Conservation (phyloP, 2,329 filamentous ascomycete species). For the Magnaporthales sp. region DNA sequence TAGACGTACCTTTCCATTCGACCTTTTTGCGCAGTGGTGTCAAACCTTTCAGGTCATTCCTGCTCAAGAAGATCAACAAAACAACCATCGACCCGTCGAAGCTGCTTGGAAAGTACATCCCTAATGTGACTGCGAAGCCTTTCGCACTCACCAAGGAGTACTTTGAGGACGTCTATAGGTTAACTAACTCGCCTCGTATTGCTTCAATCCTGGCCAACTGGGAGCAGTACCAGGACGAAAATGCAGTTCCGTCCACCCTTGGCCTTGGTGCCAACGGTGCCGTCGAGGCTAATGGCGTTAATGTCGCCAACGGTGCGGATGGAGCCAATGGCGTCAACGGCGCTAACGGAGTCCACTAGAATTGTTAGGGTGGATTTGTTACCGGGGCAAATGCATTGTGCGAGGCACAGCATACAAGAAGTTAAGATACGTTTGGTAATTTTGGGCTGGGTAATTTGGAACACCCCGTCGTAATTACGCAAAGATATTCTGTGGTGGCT, state of each 20-base stretch:
- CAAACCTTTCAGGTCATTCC: constrained; percentile 96
- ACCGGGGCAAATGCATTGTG: background rate
- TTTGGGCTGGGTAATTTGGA: background rate
- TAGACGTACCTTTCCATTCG: constrained; percentile 98
- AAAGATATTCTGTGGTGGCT: background rate
- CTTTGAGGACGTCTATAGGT: constrained; percentile 94
- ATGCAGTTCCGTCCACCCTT: constrained; percentile 13
- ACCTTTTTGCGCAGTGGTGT: constrained; percentile 97
- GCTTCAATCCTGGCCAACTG: constrained; percentile 78
- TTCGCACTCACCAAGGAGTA: constrained; percentile 97
- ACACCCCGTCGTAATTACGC: background rate
- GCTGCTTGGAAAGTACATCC: constrained; percentile 96
- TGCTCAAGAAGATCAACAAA: constrained; percentile 99
- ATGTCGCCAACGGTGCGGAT: constrained; percentile 5
- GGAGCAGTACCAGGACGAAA: constrained; percentile 60
- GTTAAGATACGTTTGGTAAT: background rate
- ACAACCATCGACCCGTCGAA: constrained; percentile 96
- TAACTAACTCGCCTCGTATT: constrained; percentile 79
- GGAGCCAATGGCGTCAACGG: constrained; percentile 6
- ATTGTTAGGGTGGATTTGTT: background rate
- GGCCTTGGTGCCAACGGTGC: constrained; percentile 21
- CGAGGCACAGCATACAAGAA: background rate
- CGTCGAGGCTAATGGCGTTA: constrained; percentile 9
- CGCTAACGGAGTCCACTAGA: constrained; percentile 2
- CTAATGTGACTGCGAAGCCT: constrained; percentile 92